Evolutionary conservation across 2,329 filamentous ascomycete genomes (phyloP).

Genomic region (Aaosphaeria arxii): DNA sequence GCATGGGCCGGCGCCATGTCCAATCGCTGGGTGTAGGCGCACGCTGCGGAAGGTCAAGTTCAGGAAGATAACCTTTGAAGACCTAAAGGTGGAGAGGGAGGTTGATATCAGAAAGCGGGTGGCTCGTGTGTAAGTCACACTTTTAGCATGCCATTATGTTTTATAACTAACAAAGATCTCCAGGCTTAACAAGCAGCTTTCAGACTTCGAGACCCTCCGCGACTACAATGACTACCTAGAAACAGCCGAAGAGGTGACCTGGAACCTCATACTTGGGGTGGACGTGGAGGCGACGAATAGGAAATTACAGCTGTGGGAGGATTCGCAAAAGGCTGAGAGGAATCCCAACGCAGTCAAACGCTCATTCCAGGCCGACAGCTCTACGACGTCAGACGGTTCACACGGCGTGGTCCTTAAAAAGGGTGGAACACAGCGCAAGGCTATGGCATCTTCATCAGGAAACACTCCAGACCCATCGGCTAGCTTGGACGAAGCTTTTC

Average conservation of each 20-base stretch:
- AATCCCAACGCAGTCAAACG: conserved; percentile 47
- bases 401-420: conserved; percentile 55
- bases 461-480: conserved; percentile 14
- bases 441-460: conserved; percentile 15
- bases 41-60: conserved; percentile 85
- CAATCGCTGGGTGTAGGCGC: conserved; percentile 81
- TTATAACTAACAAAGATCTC: neutral
- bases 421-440: conserved; percentile 60
- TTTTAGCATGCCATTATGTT: neutral
- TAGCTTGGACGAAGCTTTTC: conserved; percentile 18
- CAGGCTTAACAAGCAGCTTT: conserved; percentile 84
- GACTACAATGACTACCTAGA: conserved; percentile 95
- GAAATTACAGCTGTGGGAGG: conserved; percentile 67
- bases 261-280: conserved; percentile 74
- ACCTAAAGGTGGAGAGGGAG: conserved; percentile 84
- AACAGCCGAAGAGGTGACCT: conserved; percentile 84
- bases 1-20: conserved; percentile 86
- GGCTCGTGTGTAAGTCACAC: conserved; percentile 49
- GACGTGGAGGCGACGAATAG: conserved; percentile 64
- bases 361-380: conserved; percentile 16
- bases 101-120: conserved; percentile 86
- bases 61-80: conserved; percentile 83
- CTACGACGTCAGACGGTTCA: conserved; percentile 11
- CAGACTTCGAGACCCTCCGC: conserved; percentile 81
- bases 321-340: conserved; percentile 61